Conservation (phyloP, 257 asterid genomes). For the Solanum paucissectum region DNA sequence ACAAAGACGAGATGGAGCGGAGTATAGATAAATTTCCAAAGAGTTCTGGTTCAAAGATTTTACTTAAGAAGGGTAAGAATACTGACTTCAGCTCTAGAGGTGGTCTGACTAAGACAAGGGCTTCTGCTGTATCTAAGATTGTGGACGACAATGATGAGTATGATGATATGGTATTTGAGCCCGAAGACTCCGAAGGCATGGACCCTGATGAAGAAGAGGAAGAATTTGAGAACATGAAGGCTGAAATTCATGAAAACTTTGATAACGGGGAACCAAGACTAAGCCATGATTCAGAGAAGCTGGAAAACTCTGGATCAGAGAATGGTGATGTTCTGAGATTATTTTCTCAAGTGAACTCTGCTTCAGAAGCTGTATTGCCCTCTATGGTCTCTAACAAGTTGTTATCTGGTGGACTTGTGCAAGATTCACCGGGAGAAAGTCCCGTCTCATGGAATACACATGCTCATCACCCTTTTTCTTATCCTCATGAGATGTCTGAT, state of each 20-base stretch:
- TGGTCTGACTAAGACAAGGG: constrained; percentile 32
- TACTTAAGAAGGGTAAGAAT: constrained; percentile 56
- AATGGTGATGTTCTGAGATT: constrained; percentile 29
- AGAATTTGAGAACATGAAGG: constrained; percentile 29
- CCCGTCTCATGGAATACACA: constrained; percentile 30
- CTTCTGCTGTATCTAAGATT: constrained; percentile 26
- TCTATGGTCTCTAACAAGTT: constrained; percentile 22
- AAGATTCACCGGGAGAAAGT: constrained; percentile 54
- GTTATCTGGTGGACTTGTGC: constrained; percentile 30
- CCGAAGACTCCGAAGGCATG: constrained; percentile 32
- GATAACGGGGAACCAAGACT: constrained; percentile 14
- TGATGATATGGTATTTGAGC: constrained; percentile 39
- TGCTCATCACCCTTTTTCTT: constrained; percentile 47
- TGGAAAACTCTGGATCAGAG: constrained; percentile 53
- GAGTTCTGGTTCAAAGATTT: constrained; percentile 38
- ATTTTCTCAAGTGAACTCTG: constrained; percentile 46
- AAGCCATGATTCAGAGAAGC: constrained; percentile 21
- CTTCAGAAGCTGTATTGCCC: constrained; percentile 43
- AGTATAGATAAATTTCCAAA: constrained; percentile 14
- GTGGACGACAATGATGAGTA: constrained; percentile 29
- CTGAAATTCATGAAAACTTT: not conserved
- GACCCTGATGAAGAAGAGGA: constrained; percentile 43
- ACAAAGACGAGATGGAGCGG: not conserved
- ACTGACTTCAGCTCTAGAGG: constrained; percentile 37
- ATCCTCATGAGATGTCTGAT: constrained; percentile 68